Evolutionary conservation across 2,329 filamentous ascomycete species (phyloP), one percentile per base, ranked within the genome.

Genomic region (Colletotrichum viniferum): DNA sequence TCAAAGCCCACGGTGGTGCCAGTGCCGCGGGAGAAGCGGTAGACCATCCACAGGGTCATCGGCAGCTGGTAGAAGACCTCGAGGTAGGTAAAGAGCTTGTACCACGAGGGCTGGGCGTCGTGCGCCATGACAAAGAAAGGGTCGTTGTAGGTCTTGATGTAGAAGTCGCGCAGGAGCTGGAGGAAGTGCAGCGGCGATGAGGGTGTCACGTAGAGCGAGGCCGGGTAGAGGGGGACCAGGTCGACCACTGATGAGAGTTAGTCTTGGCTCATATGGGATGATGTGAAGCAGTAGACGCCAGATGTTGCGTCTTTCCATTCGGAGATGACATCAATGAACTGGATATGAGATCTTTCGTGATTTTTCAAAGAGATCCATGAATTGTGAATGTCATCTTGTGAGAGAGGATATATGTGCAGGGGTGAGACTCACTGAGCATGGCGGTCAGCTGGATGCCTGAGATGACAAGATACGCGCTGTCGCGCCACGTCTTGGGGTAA

Each of bases 41-140:
- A 83, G 18, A 88, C 82, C 26, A 90, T 86, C 81, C 89, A 91
- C 8, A 85, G 73, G 7, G 85, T 86, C 2, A 89, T 85, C 3
- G 90, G 90, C 6, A 91, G 82, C 78, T 90, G 86, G 74, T 88
- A 86, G 60, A 86, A 70, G 1, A 87, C 80, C 83, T 92, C 90
- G 65, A 91, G 77, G 78, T 85, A 85, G 65, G 89, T 82, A 78
- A 90, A 88, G 65, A 88, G 81, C 13, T 84, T 82, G 83, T 91
- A 89, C 88, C 90, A 92, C 74, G 85, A 84, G 14, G 84, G 84
- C 64, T 84, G 80, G 14, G 79, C 55, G 3, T 78, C 80, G 12
- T 82, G 81, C 43, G 85, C 79, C 36, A 83, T 79, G 52, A 83
- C 81, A 80, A 89, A 87, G 82, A 90, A 89, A 9, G 89, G 90